Conservation (phyloP, 2,329 filamentous ascomycete genomes). For the Colletotrichum simmondsii region DNA sequence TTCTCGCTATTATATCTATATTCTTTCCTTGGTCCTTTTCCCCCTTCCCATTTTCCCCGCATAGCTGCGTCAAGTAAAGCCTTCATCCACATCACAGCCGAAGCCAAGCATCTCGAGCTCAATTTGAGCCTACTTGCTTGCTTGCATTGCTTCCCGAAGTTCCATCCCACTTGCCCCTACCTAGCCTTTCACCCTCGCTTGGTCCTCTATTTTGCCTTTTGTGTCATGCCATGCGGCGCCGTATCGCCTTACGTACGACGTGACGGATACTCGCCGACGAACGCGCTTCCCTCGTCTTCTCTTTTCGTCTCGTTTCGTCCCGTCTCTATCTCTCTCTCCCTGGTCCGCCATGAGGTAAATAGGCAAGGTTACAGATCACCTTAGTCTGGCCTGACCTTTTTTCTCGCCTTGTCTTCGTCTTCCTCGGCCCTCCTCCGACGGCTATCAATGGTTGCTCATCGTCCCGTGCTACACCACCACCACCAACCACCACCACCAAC, state of each 20-base stretch:
- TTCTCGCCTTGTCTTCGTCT: constrained; percentile 3
- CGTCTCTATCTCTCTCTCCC: constrained; percentile 5
- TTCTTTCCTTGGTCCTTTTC: background rate
- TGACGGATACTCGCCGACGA: background rate
- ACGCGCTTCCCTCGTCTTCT: background rate
- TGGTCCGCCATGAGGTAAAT: constrained; percentile 13
- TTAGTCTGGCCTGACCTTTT: constrained; percentile 6
- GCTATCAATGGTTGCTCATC: background rate
- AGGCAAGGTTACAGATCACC: background rate
- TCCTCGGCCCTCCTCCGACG: background rate
- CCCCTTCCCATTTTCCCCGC: background rate
- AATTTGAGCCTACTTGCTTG: background rate
- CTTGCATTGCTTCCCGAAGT: background rate
- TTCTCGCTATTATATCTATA: background rate
- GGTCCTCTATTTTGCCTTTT: background rate
- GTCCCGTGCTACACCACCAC: background rate
- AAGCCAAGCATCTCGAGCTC: background rate
- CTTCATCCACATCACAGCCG: background rate
- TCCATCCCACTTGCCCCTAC: no score
- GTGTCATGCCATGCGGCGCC: background rate
- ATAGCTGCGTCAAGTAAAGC: background rate
- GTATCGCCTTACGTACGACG: background rate
- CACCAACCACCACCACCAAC: background rate
- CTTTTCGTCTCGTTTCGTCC: constrained; percentile 22
- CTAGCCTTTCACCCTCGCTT: background rate